These are phyloP conservation scores for Backusella macrospora DNA, from an alignment of 192 early-diverging fungal species.

Conservation along the genomic window DNA sequence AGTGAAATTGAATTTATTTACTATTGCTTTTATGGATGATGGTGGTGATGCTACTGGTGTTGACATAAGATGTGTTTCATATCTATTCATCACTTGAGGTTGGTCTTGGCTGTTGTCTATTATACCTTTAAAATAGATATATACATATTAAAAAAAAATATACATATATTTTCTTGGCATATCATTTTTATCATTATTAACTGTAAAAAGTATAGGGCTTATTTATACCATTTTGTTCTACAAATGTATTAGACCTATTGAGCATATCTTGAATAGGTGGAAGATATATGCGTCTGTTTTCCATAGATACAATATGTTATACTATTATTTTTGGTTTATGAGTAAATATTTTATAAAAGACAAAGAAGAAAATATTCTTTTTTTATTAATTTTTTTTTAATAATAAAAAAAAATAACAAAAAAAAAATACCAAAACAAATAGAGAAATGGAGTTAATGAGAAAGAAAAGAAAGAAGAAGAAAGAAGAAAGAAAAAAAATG, in stretches of 20 bases:
- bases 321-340: neutral
- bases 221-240: conserved; percentile 5
- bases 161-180: no score
- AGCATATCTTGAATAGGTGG: conserved; percentile 24
- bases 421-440: neutral
- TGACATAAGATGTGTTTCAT: neutral
- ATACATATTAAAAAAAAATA: neutral
- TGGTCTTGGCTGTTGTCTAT: conserved; percentile 3
- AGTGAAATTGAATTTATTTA: conserved; percentile 1
- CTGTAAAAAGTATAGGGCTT: neutral
- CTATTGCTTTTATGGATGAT: neutral
- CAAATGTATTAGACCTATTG: neutral
- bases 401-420: conserved; percentile 13
- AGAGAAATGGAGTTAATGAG: neutral
- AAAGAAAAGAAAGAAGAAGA: conserved; percentile 10
- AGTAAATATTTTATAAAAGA: neutral
- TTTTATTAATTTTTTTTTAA: neutral
- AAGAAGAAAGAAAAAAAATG: neutral
- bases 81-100: neutral
- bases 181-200: neutral
- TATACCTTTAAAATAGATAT: neutral
- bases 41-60: neutral
- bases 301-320: conserved; percentile 8
- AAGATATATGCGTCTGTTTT: conserved; percentile 8
- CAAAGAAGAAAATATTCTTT: neutral